Base-by-base conservation (phyloP, 1,139 yeast species). In the Scheffersomyces lignicola region DNA sequence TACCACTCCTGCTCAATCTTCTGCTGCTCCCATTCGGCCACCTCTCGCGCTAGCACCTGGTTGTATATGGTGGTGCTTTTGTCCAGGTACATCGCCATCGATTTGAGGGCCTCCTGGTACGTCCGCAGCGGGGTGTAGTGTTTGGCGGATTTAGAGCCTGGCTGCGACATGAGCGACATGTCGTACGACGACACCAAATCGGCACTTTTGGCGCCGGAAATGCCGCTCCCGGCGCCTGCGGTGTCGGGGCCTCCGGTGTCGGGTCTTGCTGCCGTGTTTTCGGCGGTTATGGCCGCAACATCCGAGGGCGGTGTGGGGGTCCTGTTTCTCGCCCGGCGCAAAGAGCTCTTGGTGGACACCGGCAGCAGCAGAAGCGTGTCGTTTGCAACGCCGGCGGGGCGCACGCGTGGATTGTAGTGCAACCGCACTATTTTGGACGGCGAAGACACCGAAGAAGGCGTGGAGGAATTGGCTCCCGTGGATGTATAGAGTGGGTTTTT, bases 1-100 rank as follows among this genome's bases (percentile, higher is more conserved):
- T 51, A 37, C 69, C 70, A 65, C 18, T 48, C 48, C 15, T 45
- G 33, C 17, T 51, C 55, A 2, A 42, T 15, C 12, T 45, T 34
- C 20, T 37, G 36, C 23, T 37, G 14, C 5, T 15, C 3, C 3
- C n/a, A 15, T 16, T 26, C 29, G 3, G n/a, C 5, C 20, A 14
- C 4, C n/a, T 14, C n/a, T 9, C 18, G 16, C 16, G 9, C 18
- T 14, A 15, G 11, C 9, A 6, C 3, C 4, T 15, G 16, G 5
- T 3, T 15, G 7, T 15, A 6, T 8, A 5, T 25, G 12, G 29
- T 6, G 6, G 18, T 26, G 6, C 18, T 26, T 10, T 26, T 26
- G 5, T 26, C 29, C 29, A 26, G 29, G 11, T 26, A 26, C 10
- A 4, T 5, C 4, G 18, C 29, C 18, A 26, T 16, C n/a, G 29